These are phyloP conservation scores for Russula sp. DNA, from an alignment of 768 basidiomycete species.

Conservation along the genomic window DNA sequence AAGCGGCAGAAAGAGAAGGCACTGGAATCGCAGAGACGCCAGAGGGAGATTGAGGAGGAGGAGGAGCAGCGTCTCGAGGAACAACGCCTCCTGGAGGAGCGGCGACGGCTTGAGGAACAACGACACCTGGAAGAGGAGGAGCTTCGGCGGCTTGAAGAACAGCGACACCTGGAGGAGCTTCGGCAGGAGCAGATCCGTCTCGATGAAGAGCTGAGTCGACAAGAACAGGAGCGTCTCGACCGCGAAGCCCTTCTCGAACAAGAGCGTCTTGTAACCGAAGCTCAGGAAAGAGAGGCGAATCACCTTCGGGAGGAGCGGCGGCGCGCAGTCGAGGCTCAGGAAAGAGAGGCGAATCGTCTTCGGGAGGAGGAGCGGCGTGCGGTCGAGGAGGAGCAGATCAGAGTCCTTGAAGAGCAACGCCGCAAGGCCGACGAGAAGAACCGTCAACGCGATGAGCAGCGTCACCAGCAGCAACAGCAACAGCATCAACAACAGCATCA, in stretches of 20 bases:
- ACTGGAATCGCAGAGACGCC: no score
- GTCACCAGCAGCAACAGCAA: conserved; percentile 35
- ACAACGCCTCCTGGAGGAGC: conserved; percentile 4
- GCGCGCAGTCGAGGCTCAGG: no score
- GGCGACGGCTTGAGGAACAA: conserved; percentile 12
- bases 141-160: conserved; percentile 28
- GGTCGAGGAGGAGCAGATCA: conserved; percentile 27
- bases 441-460: conserved; percentile 20
- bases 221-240: conserved; percentile 23
- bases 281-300: no score
- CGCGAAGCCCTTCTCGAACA: conserved; percentile 15
- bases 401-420: conserved; percentile 38
- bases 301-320: no score
- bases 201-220: conserved; percentile 25
- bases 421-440: conserved; percentile 37
- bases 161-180: conserved; percentile 14
- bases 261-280: no score
- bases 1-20: no score
- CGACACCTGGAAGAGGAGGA: conserved; percentile 34
- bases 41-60: no score
- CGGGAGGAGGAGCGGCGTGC: conserved; percentile 16
- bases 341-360: conserved; percentile 9
- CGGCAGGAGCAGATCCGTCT: conserved; percentile 24
- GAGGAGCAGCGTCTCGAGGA: no score
- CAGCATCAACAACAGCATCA: conserved; percentile 29